A percentile compares a stretch with the other conserved stretches of the same genome.
Conservation (phyloP, 306 rosid genomes). For the Argentina anserina region DNA sequence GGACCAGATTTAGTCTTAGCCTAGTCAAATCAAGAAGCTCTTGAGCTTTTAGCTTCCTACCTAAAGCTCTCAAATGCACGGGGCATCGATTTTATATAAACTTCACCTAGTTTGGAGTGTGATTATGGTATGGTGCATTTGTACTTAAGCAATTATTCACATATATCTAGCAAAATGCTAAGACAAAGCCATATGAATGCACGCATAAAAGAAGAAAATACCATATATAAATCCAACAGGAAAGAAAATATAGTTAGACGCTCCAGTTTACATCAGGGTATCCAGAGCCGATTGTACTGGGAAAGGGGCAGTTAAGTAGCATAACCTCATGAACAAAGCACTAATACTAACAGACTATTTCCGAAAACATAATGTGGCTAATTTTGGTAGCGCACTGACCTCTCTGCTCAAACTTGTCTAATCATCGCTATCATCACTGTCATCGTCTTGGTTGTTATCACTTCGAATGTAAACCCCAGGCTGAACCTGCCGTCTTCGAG, state of each 20-base stretch:
- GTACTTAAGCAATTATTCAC: too few species aligned
- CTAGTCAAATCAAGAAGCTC: background rate
- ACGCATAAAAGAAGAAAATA: background rate
- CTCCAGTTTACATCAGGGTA: background rate
- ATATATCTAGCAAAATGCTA: background rate
- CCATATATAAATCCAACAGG: background rate
- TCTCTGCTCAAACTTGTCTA: constrained; percentile 36
- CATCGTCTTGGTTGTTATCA: constrained; percentile 31
- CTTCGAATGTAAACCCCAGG: constrained; percentile 61
- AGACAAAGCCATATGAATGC: background rate
- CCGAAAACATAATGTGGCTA: constrained; percentile 7
- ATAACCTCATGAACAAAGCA: background rate
- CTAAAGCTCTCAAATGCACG: background rate
- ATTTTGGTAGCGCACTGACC: constrained; percentile 45
- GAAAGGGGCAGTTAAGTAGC: background rate
- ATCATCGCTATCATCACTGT: constrained; percentile 57
- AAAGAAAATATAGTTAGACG: background rate
- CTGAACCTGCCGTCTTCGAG: constrained; percentile 59
- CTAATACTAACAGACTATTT: background rate
- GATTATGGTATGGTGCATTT: too few species aligned
- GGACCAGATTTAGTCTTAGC: background rate
- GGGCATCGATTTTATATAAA: background rate
- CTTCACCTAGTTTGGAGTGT: background rate
- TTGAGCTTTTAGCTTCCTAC: background rate
- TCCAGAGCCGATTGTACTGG: constrained; percentile 1